Conservation (phyloP, 179 eudicot genomes). For the Camellia oleifera region DNA sequence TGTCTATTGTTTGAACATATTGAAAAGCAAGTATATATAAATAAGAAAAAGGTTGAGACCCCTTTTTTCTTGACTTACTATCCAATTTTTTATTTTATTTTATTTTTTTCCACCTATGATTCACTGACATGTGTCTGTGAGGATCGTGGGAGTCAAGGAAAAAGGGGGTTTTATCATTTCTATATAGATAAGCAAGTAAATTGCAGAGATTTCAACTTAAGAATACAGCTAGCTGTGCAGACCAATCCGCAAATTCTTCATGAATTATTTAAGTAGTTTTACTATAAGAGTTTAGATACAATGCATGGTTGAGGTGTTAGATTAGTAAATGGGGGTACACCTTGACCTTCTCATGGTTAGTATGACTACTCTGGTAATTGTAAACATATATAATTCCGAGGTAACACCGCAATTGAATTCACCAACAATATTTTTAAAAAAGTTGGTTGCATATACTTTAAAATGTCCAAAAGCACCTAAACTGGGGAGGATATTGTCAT, state of each 20-base stretch:
- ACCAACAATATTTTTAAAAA: neutral
- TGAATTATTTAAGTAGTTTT: neutral
- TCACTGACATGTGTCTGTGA: too few relatives aligned
- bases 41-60: too few relatives aligned
- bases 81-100: too few relatives aligned
- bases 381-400: neutral
- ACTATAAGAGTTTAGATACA: neutral
- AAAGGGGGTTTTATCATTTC: too few relatives aligned
- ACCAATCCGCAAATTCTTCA: neutral
- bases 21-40: neutral
- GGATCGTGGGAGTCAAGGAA: too few relatives aligned
- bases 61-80: too few relatives aligned
- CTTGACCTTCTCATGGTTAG: slow-evolving; percentile 12
- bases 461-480: neutral
- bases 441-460: neutral
- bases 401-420: neutral
- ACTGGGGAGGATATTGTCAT: neutral
- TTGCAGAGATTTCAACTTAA: neutral
- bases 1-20: neutral
- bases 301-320: neutral
- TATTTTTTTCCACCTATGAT: too few relatives aligned
- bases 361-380: neutral
- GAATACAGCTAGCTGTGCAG: slow-evolving; percentile 3
- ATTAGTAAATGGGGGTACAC: slow-evolving; percentile 5
- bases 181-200: too few relatives aligned